Evolutionary conservation across 192 early-diverging fungal species (phyloP), one percentile per base, ranked within the genome.

Genomic region (Thoreauomyces humboldtii): DNA sequence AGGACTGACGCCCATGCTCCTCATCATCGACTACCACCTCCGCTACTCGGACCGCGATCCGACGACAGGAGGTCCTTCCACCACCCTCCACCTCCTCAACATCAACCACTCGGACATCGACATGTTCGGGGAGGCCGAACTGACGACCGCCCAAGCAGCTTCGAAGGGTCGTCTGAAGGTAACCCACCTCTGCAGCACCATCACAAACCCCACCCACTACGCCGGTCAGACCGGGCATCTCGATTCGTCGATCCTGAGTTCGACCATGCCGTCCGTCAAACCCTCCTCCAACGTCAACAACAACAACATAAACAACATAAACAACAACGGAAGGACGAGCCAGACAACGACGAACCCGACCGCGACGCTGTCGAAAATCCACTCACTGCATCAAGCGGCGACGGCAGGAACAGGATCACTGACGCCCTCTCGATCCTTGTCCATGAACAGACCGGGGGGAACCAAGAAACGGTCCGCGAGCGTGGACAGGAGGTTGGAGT

Each of bases 11-110:
- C 63, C 69, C 14, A 72, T 66, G 53, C 43, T 75, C n/a, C 57
- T 67, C n/a, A 1, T 72, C 29, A 72, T 75, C 52, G 73, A 75
- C 35, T 75, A 62, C 52, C 69, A 75, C 36, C 51, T 75, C 24
- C 35, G 61, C 22, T 47, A 63, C 51, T 55, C 53, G 21, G 32
- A 24, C 17, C 45, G 70, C 5, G 69, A 59, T 27, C 46, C 63
- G 7, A 22, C 38, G 4, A 67, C 32, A 24, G 65, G 59, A 31
- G 25, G 36, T 19, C 69, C 69, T 1, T 4, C 32, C 34, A 29
- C 37, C 21, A 43, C 57, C 28, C 59, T 67, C 24, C 47, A 56
- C 38, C 43, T 75, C 17, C 63, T 72, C 19, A 52, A 55, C 15
- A 32, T 52, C 21, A 60, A 61, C 41, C 50, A 42, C 7, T 55